Evolutionary conservation across 1,139 yeast species (phyloP).

Genomic region (Yamadazyma dushanensis): DNA sequence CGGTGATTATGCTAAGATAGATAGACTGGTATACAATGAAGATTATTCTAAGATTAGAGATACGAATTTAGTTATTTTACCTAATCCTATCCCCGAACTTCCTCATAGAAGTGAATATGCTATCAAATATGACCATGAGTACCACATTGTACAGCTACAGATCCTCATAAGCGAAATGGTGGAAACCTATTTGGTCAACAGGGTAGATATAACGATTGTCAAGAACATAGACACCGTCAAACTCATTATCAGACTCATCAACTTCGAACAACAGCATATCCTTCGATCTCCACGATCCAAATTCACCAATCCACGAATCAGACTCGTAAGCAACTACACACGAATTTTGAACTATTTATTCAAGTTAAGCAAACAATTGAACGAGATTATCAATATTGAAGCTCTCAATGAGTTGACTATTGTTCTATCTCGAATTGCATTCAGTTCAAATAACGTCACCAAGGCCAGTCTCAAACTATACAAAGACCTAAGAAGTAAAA

Average conservation of each 20-base stretch:
- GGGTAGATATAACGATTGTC: slow-evolving; percentile 30
- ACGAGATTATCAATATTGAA: slow-evolving; percentile 38
- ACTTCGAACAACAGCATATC: slow-evolving; percentile 52
- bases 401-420: slow-evolving; percentile 51
- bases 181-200: slow-evolving; percentile 41
- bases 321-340: slow-evolving; percentile 41
- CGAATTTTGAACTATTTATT: slow-evolving; percentile 35
- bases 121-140: slow-evolving; percentile 38
- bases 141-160: slow-evolving; percentile 40
- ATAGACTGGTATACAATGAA: slow-evolving; percentile 32
- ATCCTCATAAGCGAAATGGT: slow-evolving; percentile 44
- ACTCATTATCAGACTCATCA: slow-evolving; percentile 45
- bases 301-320: slow-evolving; percentile 39
- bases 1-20: slow-evolving; percentile 33
- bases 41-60: not conserved
- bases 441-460: slow-evolving; percentile 46
- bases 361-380: slow-evolving; percentile 30
- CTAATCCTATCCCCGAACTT: slow-evolving; percentile 9
- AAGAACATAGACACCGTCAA: slow-evolving; percentile 41
- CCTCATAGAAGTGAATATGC: slow-evolving; percentile 13
- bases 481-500: slow-evolving; percentile 25
- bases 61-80: slow-evolving; percentile 5
- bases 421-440: slow-evolving; percentile 56
- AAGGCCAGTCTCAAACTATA: slow-evolving; percentile 36
- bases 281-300: slow-evolving; percentile 49